Evolutionary conservation across 345 rosid genomes (phyloP).

Genomic region (Limnanthes douglasii): DNA sequence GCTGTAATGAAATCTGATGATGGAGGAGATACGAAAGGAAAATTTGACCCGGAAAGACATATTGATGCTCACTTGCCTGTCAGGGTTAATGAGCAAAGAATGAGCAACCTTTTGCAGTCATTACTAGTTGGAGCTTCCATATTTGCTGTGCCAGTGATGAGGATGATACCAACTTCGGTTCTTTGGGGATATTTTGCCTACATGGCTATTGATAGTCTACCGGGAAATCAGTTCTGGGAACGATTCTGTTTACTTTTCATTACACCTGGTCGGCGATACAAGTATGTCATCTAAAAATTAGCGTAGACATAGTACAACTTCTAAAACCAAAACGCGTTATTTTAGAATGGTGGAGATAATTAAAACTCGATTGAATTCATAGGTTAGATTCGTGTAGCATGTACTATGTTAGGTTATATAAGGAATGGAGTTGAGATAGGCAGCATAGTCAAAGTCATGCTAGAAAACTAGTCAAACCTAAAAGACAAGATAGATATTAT

Average conservation of each 20-base stretch:
- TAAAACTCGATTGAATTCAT: no score
- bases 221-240: constrained; percentile 86
- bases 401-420: no score
- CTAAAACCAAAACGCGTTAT: no score
- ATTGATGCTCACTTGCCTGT: constrained; percentile 63
- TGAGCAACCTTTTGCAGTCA: constrained; percentile 72
- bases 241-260: constrained; percentile 57
- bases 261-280: constrained; percentile 54
- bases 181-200: constrained; percentile 90
- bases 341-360: no score
- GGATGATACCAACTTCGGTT: constrained; percentile 60
- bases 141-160: constrained; percentile 42
- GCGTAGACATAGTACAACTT: background rate
- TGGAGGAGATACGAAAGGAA: constrained; percentile 21
- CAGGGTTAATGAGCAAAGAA: constrained; percentile 70
- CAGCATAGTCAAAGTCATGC: no score
- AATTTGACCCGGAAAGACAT: constrained; percentile 53
- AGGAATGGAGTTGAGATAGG: no score
- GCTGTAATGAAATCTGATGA: constrained; percentile 54
- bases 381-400: no score
- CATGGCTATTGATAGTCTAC: constrained; percentile 88
- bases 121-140: constrained; percentile 43
- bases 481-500: no score
- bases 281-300: constrained; percentile 21
- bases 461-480: no score